These are phyloP conservation scores for Arthrobotrys musiformis DNA, from an alignment of 2,329 filamentous ascomycete species.

Conservation along the genomic window DNA sequence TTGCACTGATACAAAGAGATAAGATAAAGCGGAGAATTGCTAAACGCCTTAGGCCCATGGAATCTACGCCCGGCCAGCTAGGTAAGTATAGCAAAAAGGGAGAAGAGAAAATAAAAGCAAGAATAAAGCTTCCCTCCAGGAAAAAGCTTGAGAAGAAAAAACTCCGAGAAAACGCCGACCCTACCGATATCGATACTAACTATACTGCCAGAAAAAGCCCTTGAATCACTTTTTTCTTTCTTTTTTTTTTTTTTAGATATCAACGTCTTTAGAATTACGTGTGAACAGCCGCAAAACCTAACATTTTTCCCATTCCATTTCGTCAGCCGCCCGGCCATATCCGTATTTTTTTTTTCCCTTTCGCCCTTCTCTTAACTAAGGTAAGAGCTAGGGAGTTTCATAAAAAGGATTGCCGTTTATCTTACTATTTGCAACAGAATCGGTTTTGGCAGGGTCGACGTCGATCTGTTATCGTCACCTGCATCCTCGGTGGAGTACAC, in stretches of 20 bases:
- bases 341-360: neutral
- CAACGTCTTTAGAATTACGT: neutral
- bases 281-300: slow-evolving; percentile 40
- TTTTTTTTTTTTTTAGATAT: too few relatives aligned
- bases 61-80: neutral
- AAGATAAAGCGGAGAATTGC: neutral
- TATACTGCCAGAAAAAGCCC: neutral
- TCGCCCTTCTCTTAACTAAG: too few relatives aligned
- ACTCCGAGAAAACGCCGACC: neutral
- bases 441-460: slow-evolving; percentile 23
- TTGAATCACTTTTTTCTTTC: neutral
- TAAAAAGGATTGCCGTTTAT: neutral
- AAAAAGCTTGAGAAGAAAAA: neutral
- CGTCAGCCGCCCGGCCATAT: neutral
- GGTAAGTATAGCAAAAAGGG: neutral
- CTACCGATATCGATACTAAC: neutral
- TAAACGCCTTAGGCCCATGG: neutral
- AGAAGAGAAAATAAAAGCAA: neutral
- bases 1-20: neutral
- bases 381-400: too few relatives aligned
- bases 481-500: slow-evolving; percentile 20
- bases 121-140: slow-evolving; percentile 19
- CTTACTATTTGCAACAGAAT: slow-evolving; percentile 54
- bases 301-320: neutral
- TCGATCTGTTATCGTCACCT: neutral